Percentiles rank a stretch among this genome's conserved stretches.
phyloP scores from a whole-genome alignment of 2,329 filamentous ascomycete genomes.

The Byssothecium circinans region DNA sequence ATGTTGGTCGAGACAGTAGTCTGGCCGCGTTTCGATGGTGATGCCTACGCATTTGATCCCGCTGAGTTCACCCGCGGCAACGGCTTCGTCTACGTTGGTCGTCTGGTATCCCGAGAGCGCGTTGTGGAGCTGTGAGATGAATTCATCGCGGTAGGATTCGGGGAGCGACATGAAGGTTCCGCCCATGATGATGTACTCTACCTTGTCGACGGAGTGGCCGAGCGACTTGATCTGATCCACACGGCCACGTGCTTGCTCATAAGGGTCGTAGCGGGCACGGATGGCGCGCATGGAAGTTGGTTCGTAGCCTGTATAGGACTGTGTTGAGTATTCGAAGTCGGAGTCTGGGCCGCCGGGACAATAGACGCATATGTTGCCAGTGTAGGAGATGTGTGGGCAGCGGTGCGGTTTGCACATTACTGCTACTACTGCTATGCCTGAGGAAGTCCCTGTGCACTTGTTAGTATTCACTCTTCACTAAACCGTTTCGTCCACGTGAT shows the following conservation, averaged over 20 bases:
- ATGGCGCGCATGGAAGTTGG: slow-evolving; percentile 99
- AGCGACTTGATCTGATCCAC: slow-evolving; percentile 96
- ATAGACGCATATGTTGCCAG: slow-evolving; percentile 98
- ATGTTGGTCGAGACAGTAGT: slow-evolving; percentile 96
- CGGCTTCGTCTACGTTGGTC: slow-evolving; percentile 90
- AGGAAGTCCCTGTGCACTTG: slow-evolving; percentile 70
- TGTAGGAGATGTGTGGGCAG: slow-evolving; percentile 97
- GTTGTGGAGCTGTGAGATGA: slow-evolving; percentile 95
- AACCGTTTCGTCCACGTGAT: background rate
- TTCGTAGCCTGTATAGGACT: slow-evolving; percentile 98
- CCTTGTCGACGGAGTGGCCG: slow-evolving; percentile 96
- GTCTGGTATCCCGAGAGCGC: slow-evolving; percentile 95
- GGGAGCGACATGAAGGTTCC: slow-evolving; percentile 98
- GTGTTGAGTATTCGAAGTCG: slow-evolving; percentile 98
- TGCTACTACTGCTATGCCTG: slow-evolving; percentile 94
- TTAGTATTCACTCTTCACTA: background rate
- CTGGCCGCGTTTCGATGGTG: slow-evolving; percentile 94
- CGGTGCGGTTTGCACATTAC: slow-evolving; percentile 99
- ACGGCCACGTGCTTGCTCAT: slow-evolving; percentile 92
- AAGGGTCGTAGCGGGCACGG: slow-evolving; percentile 93
- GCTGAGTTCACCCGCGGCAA: slow-evolving; percentile 92
- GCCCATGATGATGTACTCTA: slow-evolving; percentile 99
- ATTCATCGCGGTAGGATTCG: slow-evolving; percentile 85
- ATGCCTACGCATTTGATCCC: slow-evolving; percentile 98
- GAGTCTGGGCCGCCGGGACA: slow-evolving; percentile 97